Conservation (phyloP, 805 yeast species). For the Myxozyma sirexii region DNA sequence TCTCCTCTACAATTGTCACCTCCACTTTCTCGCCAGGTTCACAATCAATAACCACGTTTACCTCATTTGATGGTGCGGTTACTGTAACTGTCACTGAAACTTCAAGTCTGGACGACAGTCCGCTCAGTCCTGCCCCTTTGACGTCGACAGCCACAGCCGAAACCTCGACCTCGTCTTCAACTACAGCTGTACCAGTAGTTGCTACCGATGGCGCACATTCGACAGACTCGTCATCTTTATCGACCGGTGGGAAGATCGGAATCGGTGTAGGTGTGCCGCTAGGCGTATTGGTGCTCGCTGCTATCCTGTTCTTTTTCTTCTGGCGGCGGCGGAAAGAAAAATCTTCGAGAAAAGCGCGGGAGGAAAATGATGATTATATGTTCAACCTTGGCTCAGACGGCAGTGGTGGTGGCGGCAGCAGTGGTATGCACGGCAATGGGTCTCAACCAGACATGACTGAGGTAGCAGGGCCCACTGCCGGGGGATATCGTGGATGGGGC, state of each 20-base stretch:
- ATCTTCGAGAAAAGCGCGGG: conserved; percentile 4
- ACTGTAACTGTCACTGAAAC: conserved; percentile 27
- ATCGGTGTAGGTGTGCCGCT: conserved; percentile 31
- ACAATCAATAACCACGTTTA: background rate
- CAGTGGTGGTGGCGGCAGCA: conserved; percentile 1
- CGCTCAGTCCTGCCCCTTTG: background rate
- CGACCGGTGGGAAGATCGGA: conserved; percentile 32
- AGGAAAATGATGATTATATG: conserved; percentile 25
- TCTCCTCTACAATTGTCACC: background rate
- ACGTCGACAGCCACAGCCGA: background rate
- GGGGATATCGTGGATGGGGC: conserved; percentile 33
- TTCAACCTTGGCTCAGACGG: conserved; percentile 15
- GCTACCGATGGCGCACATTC: conserved; percentile 3
- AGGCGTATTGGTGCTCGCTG: conserved; percentile 23
- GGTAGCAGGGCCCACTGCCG: background rate
- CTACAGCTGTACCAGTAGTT: conserved; percentile 8
- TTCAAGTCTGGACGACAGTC: conserved; percentile 9
- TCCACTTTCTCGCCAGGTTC: background rate
- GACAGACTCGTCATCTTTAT: conserved; percentile 14
- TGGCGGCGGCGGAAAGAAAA: conserved; percentile 13
- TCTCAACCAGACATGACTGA: conserved; percentile 17
- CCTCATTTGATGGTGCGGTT: conserved; percentile 4
- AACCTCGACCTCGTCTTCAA: background rate
- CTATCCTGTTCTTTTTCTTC: conserved; percentile 6
- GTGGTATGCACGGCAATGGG: background rate